Evolutionary conservation across 805 yeast genomes (phyloP).

Genomic region (Lachancea sp.): DNA sequence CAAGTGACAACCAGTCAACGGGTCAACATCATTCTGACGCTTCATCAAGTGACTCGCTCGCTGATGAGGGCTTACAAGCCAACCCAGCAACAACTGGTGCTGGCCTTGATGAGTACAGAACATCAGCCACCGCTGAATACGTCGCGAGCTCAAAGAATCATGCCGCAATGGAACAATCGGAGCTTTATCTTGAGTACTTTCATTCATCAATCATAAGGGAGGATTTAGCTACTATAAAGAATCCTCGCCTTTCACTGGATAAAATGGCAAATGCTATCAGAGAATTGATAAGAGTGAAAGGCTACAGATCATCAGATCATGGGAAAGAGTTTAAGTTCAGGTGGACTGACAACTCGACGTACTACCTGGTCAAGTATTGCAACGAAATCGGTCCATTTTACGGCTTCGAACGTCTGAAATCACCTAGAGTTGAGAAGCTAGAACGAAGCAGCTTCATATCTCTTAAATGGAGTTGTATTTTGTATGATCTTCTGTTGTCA

Average conservation of each 20-base stretch:
- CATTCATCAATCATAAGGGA: not conserved
- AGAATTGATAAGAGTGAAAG: not conserved
- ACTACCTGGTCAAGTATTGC: constrained; percentile 1
- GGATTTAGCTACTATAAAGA: not conserved
- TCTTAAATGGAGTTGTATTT: constrained; percentile 4
- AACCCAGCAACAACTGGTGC: too few relatives aligned
- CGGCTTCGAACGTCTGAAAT: constrained; percentile 1
- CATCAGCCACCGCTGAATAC: too few relatives aligned
- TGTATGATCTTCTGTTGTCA: constrained; percentile 2
- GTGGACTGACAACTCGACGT: constrained; percentile 1
- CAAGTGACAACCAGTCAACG: too few relatives aligned
- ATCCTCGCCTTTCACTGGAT: not conserved
- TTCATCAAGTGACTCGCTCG: too few relatives aligned
- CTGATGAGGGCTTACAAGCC: too few relatives aligned
- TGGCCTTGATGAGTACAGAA: too few relatives aligned
- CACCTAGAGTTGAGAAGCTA: not conserved
- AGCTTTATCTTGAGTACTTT: not conserved
- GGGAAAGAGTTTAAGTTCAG: constrained; percentile 1
- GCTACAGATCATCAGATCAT: constrained; percentile 1
- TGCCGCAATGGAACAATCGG: too few relatives aligned
- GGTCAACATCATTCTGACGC: too few relatives aligned
- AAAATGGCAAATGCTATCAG: constrained; percentile 1
- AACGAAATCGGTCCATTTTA: constrained; percentile 1
- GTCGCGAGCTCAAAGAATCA: too few relatives aligned
- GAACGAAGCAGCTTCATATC: constrained; percentile 2